Evolutionary conservation across 2,329 filamentous ascomycete genomes (phyloP).

Genomic region (Verticillium alfalfae): DNA sequence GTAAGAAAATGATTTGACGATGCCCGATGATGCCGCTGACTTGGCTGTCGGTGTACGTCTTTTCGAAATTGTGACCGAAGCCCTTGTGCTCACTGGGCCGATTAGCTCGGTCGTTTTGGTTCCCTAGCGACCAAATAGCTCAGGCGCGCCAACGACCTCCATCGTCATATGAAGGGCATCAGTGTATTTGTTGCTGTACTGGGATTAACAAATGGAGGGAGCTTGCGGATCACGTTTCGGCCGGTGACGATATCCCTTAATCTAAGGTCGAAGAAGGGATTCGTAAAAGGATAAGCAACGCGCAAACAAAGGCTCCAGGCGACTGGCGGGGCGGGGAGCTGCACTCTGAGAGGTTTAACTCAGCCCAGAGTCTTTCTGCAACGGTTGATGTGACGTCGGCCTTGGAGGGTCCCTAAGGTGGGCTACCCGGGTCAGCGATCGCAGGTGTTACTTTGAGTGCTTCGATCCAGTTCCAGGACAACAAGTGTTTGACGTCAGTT

Average conservation of each 20-base stretch:
- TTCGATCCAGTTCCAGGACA: constrained; percentile 47
- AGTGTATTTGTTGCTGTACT: constrained; percentile 12
- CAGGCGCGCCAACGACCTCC: constrained; percentile 29
- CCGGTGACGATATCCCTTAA: constrained; percentile 36
- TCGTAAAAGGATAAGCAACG: constrained; percentile 27
- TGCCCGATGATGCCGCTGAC: constrained; percentile 31
- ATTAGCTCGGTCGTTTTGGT: constrained; percentile 20
- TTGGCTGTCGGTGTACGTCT: constrained; percentile 29
- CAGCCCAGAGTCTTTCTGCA: constrained; percentile 31
- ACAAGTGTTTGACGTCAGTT: constrained; percentile 28
- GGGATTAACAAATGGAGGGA: constrained; percentile 35
- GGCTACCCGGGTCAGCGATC: constrained; percentile 38
- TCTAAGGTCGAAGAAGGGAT: constrained; percentile 31
- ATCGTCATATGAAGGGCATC: constrained; percentile 34
- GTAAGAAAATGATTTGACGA: constrained; percentile 37
- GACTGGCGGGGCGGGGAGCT: constrained; percentile 32
- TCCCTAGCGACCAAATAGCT: constrained; percentile 29
- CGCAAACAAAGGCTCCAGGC: constrained; percentile 40
- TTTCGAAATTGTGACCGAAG: constrained; percentile 39
- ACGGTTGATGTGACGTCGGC: constrained; percentile 12
- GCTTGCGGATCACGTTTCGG: constrained; percentile 42
- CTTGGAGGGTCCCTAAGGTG: constrained; percentile 27
- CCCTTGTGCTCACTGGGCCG: constrained; percentile 28
- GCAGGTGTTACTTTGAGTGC: constrained; percentile 22
- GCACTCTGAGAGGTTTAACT: constrained; percentile 40